Evolutionary conservation across 768 basidiomycete species (phyloP).

Genomic region (Russula brevipes): DNA sequence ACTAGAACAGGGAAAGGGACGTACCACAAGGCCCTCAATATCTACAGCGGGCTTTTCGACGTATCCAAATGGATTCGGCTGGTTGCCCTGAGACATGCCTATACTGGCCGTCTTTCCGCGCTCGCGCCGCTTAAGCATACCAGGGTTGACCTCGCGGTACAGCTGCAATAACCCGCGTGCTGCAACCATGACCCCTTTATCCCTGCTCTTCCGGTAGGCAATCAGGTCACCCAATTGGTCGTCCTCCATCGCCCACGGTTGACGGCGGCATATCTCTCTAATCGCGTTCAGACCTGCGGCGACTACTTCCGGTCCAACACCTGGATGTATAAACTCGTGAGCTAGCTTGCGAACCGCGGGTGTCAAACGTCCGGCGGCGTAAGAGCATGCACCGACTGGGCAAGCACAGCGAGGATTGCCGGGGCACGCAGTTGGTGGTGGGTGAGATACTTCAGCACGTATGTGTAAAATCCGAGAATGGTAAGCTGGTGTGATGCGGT

Average conservation of each 20-base stretch:
- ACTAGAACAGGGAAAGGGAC: slow-evolving; percentile 28
- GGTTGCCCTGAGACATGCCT: slow-evolving; percentile 54
- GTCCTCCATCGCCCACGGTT: slow-evolving; percentile 97
- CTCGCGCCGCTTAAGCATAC: slow-evolving; percentile 83
- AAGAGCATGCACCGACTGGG: slow-evolving; percentile 91
- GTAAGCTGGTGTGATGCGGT: slow-evolving; percentile 92
- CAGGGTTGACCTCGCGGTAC: slow-evolving; percentile 95
- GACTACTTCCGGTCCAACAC: slow-evolving; percentile 92
- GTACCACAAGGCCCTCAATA: slow-evolving; percentile 84
- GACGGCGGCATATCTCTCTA: slow-evolving; percentile 87
- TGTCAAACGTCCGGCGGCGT: slow-evolving; percentile 90
- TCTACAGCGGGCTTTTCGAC: slow-evolving; percentile 65
- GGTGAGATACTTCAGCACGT: slow-evolving; percentile 89
- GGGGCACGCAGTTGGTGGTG: slow-evolving; percentile 91
- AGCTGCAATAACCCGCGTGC: slow-evolving; percentile 82
- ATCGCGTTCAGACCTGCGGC: slow-evolving; percentile 96
- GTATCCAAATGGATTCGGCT: slow-evolving; percentile 81
- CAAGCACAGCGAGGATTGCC: slow-evolving; percentile 87
- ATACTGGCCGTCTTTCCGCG: slow-evolving; percentile 90
- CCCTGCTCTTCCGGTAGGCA: slow-evolving; percentile 91
- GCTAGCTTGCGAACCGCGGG: slow-evolving; percentile 91
- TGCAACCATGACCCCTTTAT: slow-evolving; percentile 89
- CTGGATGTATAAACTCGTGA: slow-evolving; percentile 95
- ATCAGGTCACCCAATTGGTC: slow-evolving; percentile 88
- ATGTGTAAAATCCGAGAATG: slow-evolving; percentile 92